phyloP scores from a whole-genome alignment of 1,139 yeast species.

The Yamadazyma diospyri region DNA sequence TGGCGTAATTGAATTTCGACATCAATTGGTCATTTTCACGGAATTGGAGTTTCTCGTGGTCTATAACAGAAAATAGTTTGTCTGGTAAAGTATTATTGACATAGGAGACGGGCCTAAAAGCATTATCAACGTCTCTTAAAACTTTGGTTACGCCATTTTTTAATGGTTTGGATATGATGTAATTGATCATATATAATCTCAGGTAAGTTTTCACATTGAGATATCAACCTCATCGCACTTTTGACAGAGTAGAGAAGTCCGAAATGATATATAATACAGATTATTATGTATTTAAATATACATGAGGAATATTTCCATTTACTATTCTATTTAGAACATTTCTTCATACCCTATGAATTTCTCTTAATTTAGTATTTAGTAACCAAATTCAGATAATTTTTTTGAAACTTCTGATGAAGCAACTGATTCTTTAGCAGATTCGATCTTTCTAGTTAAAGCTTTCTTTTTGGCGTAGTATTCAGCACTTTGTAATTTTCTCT shows the following conservation, averaged over 20 bases:
- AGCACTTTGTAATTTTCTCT: constrained; percentile 99
- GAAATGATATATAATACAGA: constrained; percentile 1
- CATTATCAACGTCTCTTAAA: constrained; percentile 5
- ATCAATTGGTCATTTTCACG: constrained; percentile 5
- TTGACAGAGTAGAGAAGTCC: background rate
- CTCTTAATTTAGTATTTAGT: constrained; percentile 38
- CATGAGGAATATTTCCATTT: constrained; percentile 9
- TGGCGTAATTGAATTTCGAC: constrained; percentile 15
- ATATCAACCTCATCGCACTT: no score
- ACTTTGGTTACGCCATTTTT: constrained; percentile 10
- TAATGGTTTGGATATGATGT: constrained; percentile 1
- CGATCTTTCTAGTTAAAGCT: constrained; percentile 90
- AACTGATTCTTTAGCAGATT: constrained; percentile 78
- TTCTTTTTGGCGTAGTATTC: constrained; percentile 99
- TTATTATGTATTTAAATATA: constrained; percentile 9
- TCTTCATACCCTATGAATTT: constrained; percentile 4
- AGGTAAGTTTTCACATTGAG: no score
- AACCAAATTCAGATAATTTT: constrained; percentile 78
- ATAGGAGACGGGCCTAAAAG: constrained; percentile 11
- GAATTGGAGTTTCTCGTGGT: constrained; percentile 2
- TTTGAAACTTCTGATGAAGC: constrained; percentile 72
- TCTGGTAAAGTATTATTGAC: constrained; percentile 18
- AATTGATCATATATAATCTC: constrained; percentile 1
- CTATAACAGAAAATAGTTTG: constrained; percentile 12
- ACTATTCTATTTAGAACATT: constrained; percentile 6